Percentiles rank a stretch among this genome's conserved stretches.
These are phyloP conservation scores for Polytrichum commune DNA, from an alignment of 225 moss, liverwort and hornwort species.

Conservation along the genomic window DNA sequence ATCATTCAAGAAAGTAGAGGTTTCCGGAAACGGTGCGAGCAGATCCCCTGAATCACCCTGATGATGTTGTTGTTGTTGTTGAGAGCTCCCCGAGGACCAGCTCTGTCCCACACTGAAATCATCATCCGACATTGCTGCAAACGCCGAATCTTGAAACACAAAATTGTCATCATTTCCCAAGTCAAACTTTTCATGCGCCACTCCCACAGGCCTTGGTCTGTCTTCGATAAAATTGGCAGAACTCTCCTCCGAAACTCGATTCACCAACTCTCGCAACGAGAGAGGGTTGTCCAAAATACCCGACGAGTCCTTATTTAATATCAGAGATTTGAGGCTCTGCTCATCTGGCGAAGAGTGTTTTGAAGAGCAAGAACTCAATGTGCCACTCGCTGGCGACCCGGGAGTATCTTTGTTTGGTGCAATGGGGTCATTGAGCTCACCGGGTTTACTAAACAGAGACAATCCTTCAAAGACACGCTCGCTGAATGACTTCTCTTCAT, in stretches of 20 bases:
- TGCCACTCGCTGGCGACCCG: conserved; percentile 1
- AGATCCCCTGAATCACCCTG: too few species aligned
- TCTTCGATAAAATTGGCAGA: not conserved
- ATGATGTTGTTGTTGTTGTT: not conserved
- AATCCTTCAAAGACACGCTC: conserved; percentile 45
- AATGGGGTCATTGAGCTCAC: conserved; percentile 29
- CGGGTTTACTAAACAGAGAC: conserved; percentile 46
- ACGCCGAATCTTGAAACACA: conserved; percentile 6
- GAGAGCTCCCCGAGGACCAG: conserved; percentile 32
- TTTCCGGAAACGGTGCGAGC: not conserved
- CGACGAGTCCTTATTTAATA: too few species aligned
- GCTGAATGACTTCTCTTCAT: conserved; percentile 33
- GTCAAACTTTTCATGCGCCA: conserved; percentile 1
- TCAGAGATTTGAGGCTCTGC: not conserved
- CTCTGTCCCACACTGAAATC: conserved; percentile 27
- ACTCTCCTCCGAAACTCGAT: not conserved
- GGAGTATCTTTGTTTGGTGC: conserved; percentile 5
- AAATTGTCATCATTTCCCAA: conserved; percentile 4
- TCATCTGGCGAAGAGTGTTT: not conserved
- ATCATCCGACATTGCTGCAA: not conserved
- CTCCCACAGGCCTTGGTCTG: not conserved
- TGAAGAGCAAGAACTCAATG: not conserved
- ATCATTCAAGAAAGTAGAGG: conserved; percentile 5
- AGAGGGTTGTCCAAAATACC: not conserved
- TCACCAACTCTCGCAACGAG: not conserved